phyloP scores from a whole-genome alignment of 495 filamentous ascomycete species.

The Lasiosphaeriaceae sp. region DNA sequence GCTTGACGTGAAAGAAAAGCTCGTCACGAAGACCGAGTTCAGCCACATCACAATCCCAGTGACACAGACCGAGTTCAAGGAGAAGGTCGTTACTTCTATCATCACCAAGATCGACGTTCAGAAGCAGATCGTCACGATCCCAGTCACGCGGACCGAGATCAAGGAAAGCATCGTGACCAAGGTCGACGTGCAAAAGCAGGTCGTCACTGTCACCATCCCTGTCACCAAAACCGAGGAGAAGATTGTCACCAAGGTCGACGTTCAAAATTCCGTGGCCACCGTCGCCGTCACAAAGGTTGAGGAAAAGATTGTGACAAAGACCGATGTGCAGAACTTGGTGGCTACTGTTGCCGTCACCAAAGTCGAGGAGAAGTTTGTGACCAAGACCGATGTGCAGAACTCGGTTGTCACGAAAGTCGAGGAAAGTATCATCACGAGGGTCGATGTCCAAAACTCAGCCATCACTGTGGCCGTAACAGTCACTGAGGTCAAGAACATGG shows the following conservation, averaged over 20 bases:
- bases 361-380: neutral
- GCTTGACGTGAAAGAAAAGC: neutral
- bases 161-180: neutral
- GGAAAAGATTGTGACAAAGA: slow-evolving; percentile 6
- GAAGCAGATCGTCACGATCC: neutral
- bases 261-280: neutral
- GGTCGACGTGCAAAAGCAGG: neutral
- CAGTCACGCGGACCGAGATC: neutral
- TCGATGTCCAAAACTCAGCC: neutral
- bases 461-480: neutral
- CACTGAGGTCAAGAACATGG: neutral
- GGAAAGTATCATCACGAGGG: neutral
- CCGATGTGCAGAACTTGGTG: neutral
- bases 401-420: neutral
- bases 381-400: slow-evolving; percentile 3
- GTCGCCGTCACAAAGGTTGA: slow-evolving; percentile 1
- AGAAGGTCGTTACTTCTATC: neutral
- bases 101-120: neutral
- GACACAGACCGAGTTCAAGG: neutral
- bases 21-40: neutral
- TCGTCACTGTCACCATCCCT: too few species aligned
- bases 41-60: neutral
- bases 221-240: neutral
- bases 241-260: neutral
- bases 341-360: neutral